These are phyloP conservation scores for Suillus discolor DNA, from an alignment of 768 basidiomycete genomes.

Conservation along the genomic window DNA sequence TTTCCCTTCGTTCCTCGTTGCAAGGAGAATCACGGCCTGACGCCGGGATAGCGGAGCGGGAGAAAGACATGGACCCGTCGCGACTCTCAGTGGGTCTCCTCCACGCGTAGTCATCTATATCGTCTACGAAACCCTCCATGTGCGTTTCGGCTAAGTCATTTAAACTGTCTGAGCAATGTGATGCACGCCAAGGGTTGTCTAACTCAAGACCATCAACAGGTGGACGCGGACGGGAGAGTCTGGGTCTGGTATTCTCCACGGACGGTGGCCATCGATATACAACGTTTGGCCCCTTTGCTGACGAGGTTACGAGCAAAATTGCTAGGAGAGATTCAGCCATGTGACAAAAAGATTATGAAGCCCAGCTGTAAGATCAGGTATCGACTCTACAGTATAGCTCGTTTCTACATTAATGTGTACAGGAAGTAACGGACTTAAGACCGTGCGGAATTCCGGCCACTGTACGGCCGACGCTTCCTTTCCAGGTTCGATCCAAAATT, in stretches of 20 bases:
- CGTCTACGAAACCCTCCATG: conserved; percentile 17
- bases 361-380: no score
- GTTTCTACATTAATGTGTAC: no score
- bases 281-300: conserved; percentile 75
- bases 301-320: conserved; percentile 81
- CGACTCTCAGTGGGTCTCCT: conserved; percentile 51
- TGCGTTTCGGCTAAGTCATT: conserved; percentile 24
- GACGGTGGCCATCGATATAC: conserved; percentile 87
- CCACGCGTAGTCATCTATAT: conserved; percentile 62
- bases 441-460: neutral
- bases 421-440: neutral
- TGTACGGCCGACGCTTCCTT: neutral
- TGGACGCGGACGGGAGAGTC: conserved; percentile 74
- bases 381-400: no score
- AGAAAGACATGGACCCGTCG: conserved; percentile 55
- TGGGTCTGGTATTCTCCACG: conserved; percentile 55
- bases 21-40: conserved; percentile 57
- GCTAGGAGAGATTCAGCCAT: conserved; percentile 85
- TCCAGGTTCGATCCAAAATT: conserved; percentile 3
- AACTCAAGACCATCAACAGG: conserved; percentile 47
- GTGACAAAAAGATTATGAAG: neutral
- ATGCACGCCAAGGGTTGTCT: conserved; percentile 77
- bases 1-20: conserved; percentile 41
- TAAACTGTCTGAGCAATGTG: conserved; percentile 47
- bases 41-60: conserved; percentile 44